Conservation (phyloP, 2,329 filamentous ascomycete genomes). For the Scleromitrula shiraiana region DNA sequence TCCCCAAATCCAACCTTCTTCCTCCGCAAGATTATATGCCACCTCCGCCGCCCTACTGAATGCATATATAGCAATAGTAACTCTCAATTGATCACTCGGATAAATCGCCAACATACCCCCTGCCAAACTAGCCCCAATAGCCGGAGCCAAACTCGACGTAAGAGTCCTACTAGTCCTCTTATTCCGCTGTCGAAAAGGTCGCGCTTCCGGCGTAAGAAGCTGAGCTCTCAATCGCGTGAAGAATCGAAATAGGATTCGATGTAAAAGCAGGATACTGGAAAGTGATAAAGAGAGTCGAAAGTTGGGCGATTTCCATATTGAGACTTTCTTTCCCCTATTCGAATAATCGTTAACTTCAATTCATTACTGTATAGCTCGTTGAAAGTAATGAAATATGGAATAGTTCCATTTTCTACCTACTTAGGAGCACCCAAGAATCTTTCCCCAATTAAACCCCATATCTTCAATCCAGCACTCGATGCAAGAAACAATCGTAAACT, state of each 20-base stretch:
- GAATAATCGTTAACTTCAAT: constrained; percentile 7
- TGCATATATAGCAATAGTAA: constrained; percentile 75
- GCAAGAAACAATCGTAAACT: constrained; percentile 62
- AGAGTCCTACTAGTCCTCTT: constrained; percentile 66
- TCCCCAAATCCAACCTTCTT: constrained; percentile 61
- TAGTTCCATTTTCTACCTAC: constrained; percentile 3
- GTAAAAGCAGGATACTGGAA: constrained; percentile 77
- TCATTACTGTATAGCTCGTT: background rate
- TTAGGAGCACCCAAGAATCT: constrained; percentile 36
- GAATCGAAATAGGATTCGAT: constrained; percentile 85
- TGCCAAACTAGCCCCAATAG: constrained; percentile 81
- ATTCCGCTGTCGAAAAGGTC: constrained; percentile 75
- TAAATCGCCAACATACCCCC: constrained; percentile 76
- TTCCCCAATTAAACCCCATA: constrained; percentile 46
- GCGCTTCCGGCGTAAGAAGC: constrained; percentile 70
- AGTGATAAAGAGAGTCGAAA: constrained; percentile 75
- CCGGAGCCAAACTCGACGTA: constrained; percentile 77
- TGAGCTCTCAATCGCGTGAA: constrained; percentile 71
- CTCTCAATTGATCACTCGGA: constrained; percentile 59
- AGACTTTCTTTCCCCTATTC: constrained; percentile 37
- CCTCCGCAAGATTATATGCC: constrained; percentile 74
- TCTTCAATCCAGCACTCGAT: constrained; percentile 55
- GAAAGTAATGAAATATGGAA: no score
- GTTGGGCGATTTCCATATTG: constrained; percentile 57
- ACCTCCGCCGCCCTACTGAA: constrained; percentile 80